Conservation (phyloP, 1,284 basidiomycete species). For the Tilletia walkeri region DNA sequence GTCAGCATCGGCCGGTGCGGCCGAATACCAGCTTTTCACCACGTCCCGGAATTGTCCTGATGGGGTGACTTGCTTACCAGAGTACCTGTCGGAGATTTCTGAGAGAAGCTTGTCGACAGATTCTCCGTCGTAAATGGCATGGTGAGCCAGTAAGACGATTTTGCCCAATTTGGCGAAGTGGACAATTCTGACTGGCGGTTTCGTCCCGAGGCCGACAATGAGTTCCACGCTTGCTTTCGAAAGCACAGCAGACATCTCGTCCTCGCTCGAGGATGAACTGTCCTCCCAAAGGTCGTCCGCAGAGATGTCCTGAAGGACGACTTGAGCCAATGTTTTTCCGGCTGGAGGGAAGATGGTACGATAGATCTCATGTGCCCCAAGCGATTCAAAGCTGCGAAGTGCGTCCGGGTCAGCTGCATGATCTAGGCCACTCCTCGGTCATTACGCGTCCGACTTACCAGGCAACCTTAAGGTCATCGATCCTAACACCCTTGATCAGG, state of each 20-base stretch:
- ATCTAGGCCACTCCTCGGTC: not conserved
- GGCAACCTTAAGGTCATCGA: not conserved
- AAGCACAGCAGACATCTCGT: not conserved
- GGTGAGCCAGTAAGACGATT: constrained; percentile 32
- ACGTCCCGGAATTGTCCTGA: constrained; percentile 25
- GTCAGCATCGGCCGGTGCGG: not conserved
- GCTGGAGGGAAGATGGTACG: constrained; percentile 40
- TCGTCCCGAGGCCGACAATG: constrained; percentile 19
- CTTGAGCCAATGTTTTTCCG: constrained; percentile 29
- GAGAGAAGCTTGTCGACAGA: constrained; percentile 35
- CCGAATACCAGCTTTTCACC: constrained; percentile 23
- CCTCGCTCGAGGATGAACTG: too few species aligned
- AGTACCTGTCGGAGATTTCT: constrained; percentile 27
- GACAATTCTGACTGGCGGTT: constrained; percentile 36
- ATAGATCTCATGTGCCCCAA: constrained; percentile 37
- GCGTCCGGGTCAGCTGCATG: too few species aligned
- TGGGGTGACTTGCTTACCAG: not conserved
- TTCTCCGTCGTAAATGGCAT: constrained; percentile 50
- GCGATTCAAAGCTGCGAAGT: constrained; percentile 5
- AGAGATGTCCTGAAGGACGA: constrained; percentile 23
- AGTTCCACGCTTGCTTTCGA: constrained; percentile 6
- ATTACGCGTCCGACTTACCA: not conserved
- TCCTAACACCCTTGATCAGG: not conserved
- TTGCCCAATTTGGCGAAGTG: constrained; percentile 25
- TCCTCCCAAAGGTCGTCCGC: not conserved